Base-by-base conservation (phyloP, 768 basidiomycete genomes). In the Lactifluus rugatus region DNA sequence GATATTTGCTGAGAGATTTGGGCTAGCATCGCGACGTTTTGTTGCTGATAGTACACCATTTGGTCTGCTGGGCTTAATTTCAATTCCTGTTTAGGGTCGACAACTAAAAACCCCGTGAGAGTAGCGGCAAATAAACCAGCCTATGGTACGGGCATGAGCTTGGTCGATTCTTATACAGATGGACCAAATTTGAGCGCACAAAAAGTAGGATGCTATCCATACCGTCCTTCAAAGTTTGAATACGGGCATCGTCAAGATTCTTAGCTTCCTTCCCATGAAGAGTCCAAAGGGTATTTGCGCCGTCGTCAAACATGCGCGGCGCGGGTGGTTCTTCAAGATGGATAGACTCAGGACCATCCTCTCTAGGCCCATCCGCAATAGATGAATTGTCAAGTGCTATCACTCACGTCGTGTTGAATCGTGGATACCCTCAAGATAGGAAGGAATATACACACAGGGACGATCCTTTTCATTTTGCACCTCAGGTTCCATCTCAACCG, bases 251-350 rank as follows among this genome's bases (percentile, higher is more conserved):
- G 56, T 74, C 70, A 37, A 70, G 62, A 55, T 68, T 71, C 54
- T 70, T n/a, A n/a, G n/a, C n/a, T n/a, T n/a, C n/a, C n/a, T n/a
- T n/a, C n/a, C n/a, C n/a, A n/a, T n/a, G n/a, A 3, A 71, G 62
- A 5, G 70, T 70, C 75, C 74, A 75, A 21, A 76, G 66, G 19
- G 67, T 67, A 25, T 69, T 68, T 3, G 73, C 72, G 19, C 72
- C 70, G 45, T 73, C 72, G 63, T 71, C 70, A 54, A 71, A 70
- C 21, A 44, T 44, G 23, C 19, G 42, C 21, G 10, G 11, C 23
- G 10, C 42, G 21, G 1, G 42, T 19, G 42, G 23, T 44, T 13
- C 42, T n/a, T 23, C 19, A 21, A 21, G n/a, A n/a, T n/a, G n/a
- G n/a, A n/a, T n/a, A n/a, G n/a, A n/a, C n/a, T n/a, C n/a, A n/a